Evolutionary conservation across 2,329 filamentous ascomycete species (phyloP), one percentile per base, ranked within the genome.

Genomic region (Incumbomyces lentus): DNA sequence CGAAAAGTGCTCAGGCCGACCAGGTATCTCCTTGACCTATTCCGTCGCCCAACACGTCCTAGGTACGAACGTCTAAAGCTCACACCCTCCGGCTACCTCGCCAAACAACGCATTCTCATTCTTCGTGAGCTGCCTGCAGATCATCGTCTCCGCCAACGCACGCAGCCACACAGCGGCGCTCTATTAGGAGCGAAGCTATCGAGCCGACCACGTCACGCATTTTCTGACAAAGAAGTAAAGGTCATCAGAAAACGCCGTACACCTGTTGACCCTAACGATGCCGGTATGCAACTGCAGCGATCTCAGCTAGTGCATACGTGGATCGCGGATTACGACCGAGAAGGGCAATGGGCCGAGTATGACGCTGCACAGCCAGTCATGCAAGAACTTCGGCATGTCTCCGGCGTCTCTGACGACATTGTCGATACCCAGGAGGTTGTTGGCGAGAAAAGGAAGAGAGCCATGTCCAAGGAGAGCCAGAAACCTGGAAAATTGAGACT

Each of bases 401-500:
- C 40, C 8, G 40, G 40, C n/a, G 32, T 33, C 6, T 13, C 40
- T 16, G 40, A 42, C 18, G 26, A 42, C 14, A 30, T 33, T 3
- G 32, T 42, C 40, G 40, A 42, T 4, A 32, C 19, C 7, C 5
- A 16, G 3, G 26, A 33, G n/a, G 17, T 32, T 14, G 16, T 42
- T 16, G 29, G 30, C 12, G 30, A 33, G 40, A 42, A 33, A 14
- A 42, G 40, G 16, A 42, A 33, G 29, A n/a, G 40, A 32, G 12
- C 33, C 26, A 26, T 42, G 17, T 17, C 26, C 11, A 8, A 2
- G 3, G 16, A 17, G 8, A 8, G 18, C 29, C 3, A 32, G 17
- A 32, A 33, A 14, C 30, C 40, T 13, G 11, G 13, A 32, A 14
- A n/a, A 8, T n/a, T 42, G 40, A 42, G 30, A n/a, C 57, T 26